Percentiles rank a stretch among this genome's conserved stretches.
These are phyloP conservation scores for Gynandropsis gynandra DNA, from an alignment of 345 rosid species.

Conservation along the genomic window DNA sequence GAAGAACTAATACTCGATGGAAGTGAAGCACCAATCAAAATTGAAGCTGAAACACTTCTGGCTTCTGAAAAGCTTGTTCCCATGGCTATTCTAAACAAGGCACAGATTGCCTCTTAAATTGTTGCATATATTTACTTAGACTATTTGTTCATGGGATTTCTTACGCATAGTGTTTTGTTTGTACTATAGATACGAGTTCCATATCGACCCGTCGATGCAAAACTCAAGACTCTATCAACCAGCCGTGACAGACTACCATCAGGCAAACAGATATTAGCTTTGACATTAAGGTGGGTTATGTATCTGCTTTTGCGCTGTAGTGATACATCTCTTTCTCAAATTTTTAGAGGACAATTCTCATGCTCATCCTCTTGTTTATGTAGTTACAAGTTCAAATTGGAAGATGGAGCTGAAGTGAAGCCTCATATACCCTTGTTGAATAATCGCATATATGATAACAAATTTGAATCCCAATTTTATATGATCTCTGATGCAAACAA, in stretches of 20 bases:
- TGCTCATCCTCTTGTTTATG: slow-evolving; percentile 24
- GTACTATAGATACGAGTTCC: slow-evolving; percentile 68
- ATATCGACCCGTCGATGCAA: slow-evolving; percentile 70
- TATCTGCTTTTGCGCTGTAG: slow-evolving; percentile 10
- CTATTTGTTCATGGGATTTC: slow-evolving; percentile 18
- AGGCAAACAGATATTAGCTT: slow-evolving; percentile 82
- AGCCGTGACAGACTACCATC: slow-evolving; percentile 81
- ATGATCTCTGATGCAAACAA: slow-evolving; percentile 89
- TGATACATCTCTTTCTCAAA: slow-evolving; percentile 16
- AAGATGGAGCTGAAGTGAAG: slow-evolving; percentile 82
- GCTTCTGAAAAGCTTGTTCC: slow-evolving; percentile 75
- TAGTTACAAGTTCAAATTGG: slow-evolving; percentile 92
- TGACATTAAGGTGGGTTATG: slow-evolving; percentile 68
- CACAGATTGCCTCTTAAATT: slow-evolving; percentile 22
- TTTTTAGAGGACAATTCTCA: not conserved
- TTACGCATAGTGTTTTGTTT: slow-evolving; percentile 10
- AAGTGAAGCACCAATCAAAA: slow-evolving; percentile 88
- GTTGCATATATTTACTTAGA: slow-evolving; percentile 7
- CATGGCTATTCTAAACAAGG: slow-evolving; percentile 74
- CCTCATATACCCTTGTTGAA: slow-evolving; percentile 84
- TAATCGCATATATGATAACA: slow-evolving; percentile 91
- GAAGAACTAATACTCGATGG: slow-evolving; percentile 88
- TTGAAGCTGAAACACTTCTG: slow-evolving; percentile 70
- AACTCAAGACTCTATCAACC: slow-evolving; percentile 60
- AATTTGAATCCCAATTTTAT: slow-evolving; percentile 94